Base-by-base conservation (phyloP, 768 basidiomycete genomes). In the Xanthoconium purpureum region DNA sequence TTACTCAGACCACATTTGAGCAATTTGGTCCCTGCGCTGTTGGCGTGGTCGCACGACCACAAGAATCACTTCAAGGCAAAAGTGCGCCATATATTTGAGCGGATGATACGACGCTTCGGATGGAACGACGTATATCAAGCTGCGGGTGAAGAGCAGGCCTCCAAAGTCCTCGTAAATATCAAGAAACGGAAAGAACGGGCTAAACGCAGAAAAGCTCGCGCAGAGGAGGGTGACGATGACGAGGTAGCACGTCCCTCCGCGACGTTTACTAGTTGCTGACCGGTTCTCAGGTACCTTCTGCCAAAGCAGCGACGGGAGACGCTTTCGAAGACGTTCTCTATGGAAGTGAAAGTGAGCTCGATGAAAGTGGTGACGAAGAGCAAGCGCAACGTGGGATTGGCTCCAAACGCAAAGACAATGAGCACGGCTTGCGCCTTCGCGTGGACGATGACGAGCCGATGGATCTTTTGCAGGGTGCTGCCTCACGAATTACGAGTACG, bases 31-130 rank as follows among this genome's bases (percentile, higher is more conserved):
- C 91, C 93, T 1, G 89, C 87, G 0, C 79, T 99, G 13, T 77
- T 98, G 35, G 80, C 79, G 45, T 96, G 97, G 94, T 92, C 93
- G 6, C 94, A 97, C 67, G 95, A 98, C 67, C 96, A 98, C 74
- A 96, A 96, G 71, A 98, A 98, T 66, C 97, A 98, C 69, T 98
- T 99, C 84, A 98, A 98, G 72, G 78, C 82, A 48, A 98, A 98
- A 76, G 94, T 97, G 24, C 85, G 93, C 43, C 95, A 98, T 71
- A 94, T 98, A 61, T 95, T 98, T 64, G 96, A 98, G 76, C 84
- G 96, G 46, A 87, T 98, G 83, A 81, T 98, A 61, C 78, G 96
- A 59, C 82, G 94, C 59, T 97, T 97, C 66, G 88, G 86, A 0
- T 97, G 84, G 80, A 85, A 94, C 39, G 88, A 88, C 43, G 84